Evolutionary conservation across 2,329 filamentous ascomycete species (phyloP).

Genomic region (Cercospora sp.): DNA sequence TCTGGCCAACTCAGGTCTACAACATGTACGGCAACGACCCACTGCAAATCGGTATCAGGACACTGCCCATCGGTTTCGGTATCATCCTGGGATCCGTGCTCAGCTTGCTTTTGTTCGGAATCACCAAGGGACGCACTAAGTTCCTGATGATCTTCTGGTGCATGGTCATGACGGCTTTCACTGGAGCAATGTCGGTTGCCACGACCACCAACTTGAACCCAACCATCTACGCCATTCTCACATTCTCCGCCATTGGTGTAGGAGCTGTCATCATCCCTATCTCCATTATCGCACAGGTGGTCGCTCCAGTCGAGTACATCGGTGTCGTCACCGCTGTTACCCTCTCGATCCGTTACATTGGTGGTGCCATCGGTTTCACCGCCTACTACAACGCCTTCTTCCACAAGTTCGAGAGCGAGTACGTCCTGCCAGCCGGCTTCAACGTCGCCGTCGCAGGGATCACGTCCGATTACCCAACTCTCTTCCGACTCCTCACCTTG

Average conservation of each 20-base stretch:
- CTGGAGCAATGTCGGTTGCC: constrained; percentile 35
- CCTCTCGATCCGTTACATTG: constrained; percentile 66
- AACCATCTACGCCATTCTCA: constrained; percentile 50
- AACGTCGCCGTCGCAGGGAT: constrained; percentile 23
- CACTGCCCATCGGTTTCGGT: constrained; percentile 63
- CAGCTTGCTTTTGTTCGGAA: constrained; percentile 58
- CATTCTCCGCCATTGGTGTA: constrained; percentile 63
- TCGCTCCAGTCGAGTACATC: constrained; percentile 68
- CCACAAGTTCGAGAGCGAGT: constrained; percentile 38
- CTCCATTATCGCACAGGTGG: constrained; percentile 65
- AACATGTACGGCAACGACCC: constrained; percentile 64
- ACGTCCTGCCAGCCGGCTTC: constrained; percentile 23
- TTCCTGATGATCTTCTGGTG: constrained; percentile 61
- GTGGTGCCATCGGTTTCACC: constrained; percentile 57
- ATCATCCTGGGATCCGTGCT: constrained; percentile 63
- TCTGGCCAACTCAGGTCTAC: constrained; percentile 65
- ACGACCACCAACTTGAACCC: constrained; percentile 31
- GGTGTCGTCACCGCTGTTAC: constrained; percentile 68
- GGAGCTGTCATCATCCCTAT: constrained; percentile 68
- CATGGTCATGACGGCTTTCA: constrained; percentile 63
- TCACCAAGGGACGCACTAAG: constrained; percentile 60
- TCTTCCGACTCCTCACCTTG: constrained; percentile 27
- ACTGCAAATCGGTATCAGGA: constrained; percentile 62
- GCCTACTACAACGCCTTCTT: constrained; percentile 57
- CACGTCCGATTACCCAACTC: constrained; percentile 20